Evolutionary conservation across 192 early-diverging fungal genomes (phyloP).

Genomic region (Coemansia sp.): DNA sequence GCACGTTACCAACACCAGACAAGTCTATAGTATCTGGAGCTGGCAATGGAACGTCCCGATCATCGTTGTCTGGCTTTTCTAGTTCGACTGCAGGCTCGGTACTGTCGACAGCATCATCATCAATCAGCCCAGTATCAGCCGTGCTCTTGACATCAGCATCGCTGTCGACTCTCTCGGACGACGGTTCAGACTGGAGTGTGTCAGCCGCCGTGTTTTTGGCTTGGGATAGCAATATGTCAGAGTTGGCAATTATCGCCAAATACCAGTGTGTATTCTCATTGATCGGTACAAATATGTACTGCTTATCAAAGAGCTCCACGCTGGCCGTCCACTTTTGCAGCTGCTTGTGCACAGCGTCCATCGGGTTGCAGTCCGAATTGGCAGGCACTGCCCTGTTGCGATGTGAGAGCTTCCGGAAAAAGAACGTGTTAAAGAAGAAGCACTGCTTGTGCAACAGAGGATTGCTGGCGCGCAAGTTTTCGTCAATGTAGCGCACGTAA

Average conservation of each 20-base stretch:
- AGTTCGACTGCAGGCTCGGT: neutral
- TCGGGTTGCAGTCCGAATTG: conserved; percentile 16
- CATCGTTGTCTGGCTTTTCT: neutral
- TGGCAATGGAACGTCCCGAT: too few species aligned
- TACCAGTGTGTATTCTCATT: conserved; percentile 94
- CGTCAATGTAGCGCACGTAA: conserved; percentile 65
- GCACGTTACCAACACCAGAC: neutral
- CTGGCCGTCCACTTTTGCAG: conserved; percentile 79
- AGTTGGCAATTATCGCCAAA: conserved; percentile 75
- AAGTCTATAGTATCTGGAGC: neutral
- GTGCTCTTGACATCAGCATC: conserved; percentile 29
- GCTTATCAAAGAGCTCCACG: conserved; percentile 73
- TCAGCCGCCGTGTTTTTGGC: neutral
- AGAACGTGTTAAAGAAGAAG: conserved; percentile 84
- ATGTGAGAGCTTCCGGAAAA: conserved; percentile 71
- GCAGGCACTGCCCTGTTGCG: conserved; percentile 6
- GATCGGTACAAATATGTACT: conserved; percentile 81
- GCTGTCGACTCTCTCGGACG: neutral
- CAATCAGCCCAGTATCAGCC: neutral
- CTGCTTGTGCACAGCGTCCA: conserved; percentile 55
- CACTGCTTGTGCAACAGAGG: conserved; percentile 56
- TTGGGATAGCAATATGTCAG: conserved; percentile 32
- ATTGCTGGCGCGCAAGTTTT: conserved; percentile 42
- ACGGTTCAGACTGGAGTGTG: neutral
- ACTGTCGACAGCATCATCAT: neutral